Evolutionary conservation across 306 rosid species (phyloP).

Genomic region (Betula pendula): DNA sequence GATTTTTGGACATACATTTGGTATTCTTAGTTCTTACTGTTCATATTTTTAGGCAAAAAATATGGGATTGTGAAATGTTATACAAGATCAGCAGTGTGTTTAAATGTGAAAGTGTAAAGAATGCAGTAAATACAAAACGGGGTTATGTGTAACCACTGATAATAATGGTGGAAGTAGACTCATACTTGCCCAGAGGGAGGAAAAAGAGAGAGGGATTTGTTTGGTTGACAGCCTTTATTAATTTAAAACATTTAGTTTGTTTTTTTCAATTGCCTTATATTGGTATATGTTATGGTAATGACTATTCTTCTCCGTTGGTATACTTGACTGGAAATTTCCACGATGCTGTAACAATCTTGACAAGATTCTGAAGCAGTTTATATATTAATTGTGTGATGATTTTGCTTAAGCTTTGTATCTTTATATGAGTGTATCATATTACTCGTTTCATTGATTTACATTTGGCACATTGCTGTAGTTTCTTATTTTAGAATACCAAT

Average conservation of each 20-base stretch:
- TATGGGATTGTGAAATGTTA: not conserved
- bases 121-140: not conserved
- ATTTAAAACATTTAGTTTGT: too few relatives aligned
- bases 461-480: slow-evolving; percentile 10
- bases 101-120: not conserved
- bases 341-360: not conserved
- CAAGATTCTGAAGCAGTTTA: not conserved
- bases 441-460: not conserved
- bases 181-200: not conserved
- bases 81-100: not conserved
- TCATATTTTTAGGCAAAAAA: not conserved
- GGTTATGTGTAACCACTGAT: not conserved
- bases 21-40: slow-evolving; percentile 2
- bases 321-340: not conserved
- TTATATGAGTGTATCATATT: not conserved
- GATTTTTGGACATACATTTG: slow-evolving; percentile 1
- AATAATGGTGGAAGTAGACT: not conserved
- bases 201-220: not conserved
- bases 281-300: too few relatives aligned
- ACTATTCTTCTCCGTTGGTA: too few relatives aligned
- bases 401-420: not conserved
- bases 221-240: too few relatives aligned
- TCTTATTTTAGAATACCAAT: slow-evolving; percentile 21
- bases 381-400: not conserved
- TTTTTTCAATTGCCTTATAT: too few relatives aligned